Conservation (phyloP, 192 early-diverging fungal species). For the Irineochytrium annulatum region DNA sequence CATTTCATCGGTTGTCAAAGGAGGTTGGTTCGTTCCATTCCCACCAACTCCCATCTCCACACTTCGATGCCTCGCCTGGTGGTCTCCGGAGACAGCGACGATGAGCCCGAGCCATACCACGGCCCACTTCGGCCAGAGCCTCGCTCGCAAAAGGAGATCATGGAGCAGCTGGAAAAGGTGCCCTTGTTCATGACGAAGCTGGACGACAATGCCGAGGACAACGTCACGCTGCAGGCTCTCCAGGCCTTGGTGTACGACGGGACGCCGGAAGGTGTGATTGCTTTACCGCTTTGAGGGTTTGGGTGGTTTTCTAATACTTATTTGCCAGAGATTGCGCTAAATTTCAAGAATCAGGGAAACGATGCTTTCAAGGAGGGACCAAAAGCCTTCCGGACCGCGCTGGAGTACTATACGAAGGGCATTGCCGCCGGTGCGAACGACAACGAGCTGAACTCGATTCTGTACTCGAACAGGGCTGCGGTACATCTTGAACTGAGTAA, state of each 20-base stretch:
- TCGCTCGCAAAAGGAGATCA: constrained; percentile 31
- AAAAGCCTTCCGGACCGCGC: constrained; percentile 69
- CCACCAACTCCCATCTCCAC: no score
- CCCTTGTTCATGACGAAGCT: constrained; percentile 92
- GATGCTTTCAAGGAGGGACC: constrained; percentile 71
- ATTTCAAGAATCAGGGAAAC: constrained; percentile 97
- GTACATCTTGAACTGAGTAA: constrained; percentile 81
- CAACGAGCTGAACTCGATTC: constrained; percentile 68
- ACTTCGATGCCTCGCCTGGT: no score
- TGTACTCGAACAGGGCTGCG: constrained; percentile 87
- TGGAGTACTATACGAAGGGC: constrained; percentile 83
- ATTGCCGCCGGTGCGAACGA: constrained; percentile 69
- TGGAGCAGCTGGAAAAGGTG: constrained; percentile 37
- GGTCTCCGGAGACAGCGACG: no score
- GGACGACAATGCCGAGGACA: constrained; percentile 62
- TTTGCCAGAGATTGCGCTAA: constrained; percentile 72
- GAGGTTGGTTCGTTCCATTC: no score
- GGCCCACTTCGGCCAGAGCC: no score
- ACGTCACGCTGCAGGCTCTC: constrained; percentile 73
- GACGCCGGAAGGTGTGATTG: constrained; percentile 73
- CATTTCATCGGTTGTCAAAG: no score
- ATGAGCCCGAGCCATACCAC: no score
- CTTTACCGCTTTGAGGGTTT: not conserved
- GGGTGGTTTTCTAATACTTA: not conserved
- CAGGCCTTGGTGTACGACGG: constrained; percentile 87